These are phyloP conservation scores for Circinella umbellata DNA, from an alignment of 371 early-diverging fungal genomes.

Conservation along the genomic window DNA sequence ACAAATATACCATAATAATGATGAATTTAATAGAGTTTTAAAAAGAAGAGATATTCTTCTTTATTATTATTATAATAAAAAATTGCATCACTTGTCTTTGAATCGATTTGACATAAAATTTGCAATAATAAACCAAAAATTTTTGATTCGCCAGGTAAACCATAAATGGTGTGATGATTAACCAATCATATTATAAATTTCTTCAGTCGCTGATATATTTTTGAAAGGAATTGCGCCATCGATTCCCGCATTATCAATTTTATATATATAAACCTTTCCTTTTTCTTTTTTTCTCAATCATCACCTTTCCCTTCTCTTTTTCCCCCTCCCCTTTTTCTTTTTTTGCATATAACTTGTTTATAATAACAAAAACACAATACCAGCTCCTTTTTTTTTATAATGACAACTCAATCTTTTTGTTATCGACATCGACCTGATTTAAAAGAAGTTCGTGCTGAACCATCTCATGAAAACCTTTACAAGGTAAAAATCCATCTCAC, in stretches of 20 bases:
- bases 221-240: slow-evolving; percentile 18
- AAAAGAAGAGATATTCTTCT: no score
- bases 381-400: no score
- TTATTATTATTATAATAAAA: no score
- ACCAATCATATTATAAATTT: slow-evolving; percentile 11
- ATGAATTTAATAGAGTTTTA: no score
- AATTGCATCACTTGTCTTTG: neutral
- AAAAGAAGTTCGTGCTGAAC: slow-evolving; percentile 8
- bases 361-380: no score
- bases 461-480: slow-evolving; percentile 13
- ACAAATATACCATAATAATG: no score
- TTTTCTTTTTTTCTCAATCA: slow-evolving; percentile 2
- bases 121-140: neutral
- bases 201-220: neutral
- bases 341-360: neutral
- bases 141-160: slow-evolving; percentile 6
- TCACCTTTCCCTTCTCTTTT: slow-evolving; percentile 8
- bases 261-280: neutral
- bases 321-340: neutral
- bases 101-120: neutral
- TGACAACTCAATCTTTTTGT: slow-evolving; percentile 16
- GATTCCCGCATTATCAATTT: neutral
- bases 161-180: slow-evolving; percentile 18
- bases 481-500: slow-evolving; percentile 10
- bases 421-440: slow-evolving; percentile 29